A percentile compares a stretch with the other conserved stretches of the same genome.
Evolutionary conservation across 2,329 filamentous ascomycete genomes (phyloP).

Genomic region (Apiospora koreana): DNA sequence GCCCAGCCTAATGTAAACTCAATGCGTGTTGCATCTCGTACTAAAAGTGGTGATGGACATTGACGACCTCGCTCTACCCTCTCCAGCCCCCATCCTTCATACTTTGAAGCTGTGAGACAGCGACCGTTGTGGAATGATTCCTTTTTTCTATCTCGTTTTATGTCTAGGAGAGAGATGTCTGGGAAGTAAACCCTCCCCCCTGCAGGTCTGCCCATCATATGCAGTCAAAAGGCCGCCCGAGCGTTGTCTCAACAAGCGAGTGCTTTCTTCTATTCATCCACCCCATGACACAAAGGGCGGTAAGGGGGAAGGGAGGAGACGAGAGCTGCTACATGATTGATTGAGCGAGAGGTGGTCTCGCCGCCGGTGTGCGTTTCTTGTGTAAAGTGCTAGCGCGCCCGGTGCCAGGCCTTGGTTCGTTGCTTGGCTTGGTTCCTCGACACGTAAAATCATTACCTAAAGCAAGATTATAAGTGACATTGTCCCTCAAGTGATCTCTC

Average conservation of each 20-base stretch:
- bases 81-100: not conserved
- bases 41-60: not conserved
- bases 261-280: constrained; percentile 3
- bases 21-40: not conserved
- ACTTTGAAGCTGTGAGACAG: not conserved
- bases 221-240: not conserved
- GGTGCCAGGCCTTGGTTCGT: not conserved
- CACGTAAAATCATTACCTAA: constrained; percentile 4
- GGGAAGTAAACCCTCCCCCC: not conserved
- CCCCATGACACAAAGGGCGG: not conserved
- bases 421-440: not conserved
- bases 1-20: not conserved
- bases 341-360: not conserved
- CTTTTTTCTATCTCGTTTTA: not conserved
- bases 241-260: not conserved
- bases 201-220: constrained; percentile 1
- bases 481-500: not conserved
- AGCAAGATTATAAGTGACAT: not conserved
- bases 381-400: not conserved
- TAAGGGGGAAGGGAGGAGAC: not conserved
- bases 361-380: not conserved
- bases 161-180: not conserved
- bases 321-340: not conserved
- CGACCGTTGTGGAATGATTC: not conserved
- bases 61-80: not conserved